Base-by-base conservation (phyloP, 2,329 filamentous ascomycete species). In the Annulohypoxylon truncatum region DNA sequence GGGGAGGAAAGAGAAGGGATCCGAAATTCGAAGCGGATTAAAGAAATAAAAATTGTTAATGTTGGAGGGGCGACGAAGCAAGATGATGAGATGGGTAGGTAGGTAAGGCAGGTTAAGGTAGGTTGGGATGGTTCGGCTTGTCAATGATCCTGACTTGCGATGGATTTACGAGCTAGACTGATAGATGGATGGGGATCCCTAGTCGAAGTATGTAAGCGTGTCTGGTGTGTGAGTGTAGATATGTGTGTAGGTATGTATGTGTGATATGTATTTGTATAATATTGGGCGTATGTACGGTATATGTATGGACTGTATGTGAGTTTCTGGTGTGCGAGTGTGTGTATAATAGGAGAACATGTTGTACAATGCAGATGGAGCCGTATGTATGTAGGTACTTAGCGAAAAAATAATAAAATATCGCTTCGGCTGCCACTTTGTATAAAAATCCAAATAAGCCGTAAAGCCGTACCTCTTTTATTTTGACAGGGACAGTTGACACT, bases 41-140 rank as follows among this genome's bases (percentile, higher is more conserved):
- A 24, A 15, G 15, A 48, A 29, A n/a, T 9, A 15, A 15, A 28
- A 48, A 15, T 15, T 28, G 22, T 48, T 48, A 59, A 57, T 59
- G 47, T 61, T 65, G 61, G 68, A 70, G 65, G 69, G 69, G 69
- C 58, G 29, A 69, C 62, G 70, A 70, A 72, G 68, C 63, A 66
- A 64, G 61, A 72, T 69, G 66, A 70, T 70, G 68, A 69, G 70
- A 70, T 67, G 63, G 63, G 59, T 67, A 69, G 57, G 60, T 65
- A 64, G 63, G 61, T 67, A 69, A 35, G 56, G 60, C 66, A 61
- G 61, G 58, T n/a, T 56, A 53, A 56, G 52, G 48, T 42, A 51
- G 67, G 54, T 63, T 68, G 61, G 66, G 61, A 67, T 61, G 58
- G 55, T 33, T 44, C 67, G 65, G 69, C 62, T 62, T 65, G 62